These are phyloP conservation scores for Trichoderma hamatum DNA, from an alignment of 2,329 filamentous ascomycete genomes.

Conservation along the genomic window DNA sequence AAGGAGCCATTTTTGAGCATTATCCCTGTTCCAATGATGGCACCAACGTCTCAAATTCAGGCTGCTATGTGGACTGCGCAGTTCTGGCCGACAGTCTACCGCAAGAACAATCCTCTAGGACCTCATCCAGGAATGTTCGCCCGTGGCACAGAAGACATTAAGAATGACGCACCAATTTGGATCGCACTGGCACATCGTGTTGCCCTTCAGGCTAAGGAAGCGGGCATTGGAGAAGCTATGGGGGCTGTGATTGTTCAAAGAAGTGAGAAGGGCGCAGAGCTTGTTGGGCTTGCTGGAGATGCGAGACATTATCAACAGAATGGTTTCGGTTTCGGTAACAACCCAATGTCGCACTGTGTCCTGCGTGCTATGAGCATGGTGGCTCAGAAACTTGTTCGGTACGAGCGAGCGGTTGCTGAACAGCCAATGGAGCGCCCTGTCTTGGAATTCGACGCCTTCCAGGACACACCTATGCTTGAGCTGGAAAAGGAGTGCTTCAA, in stretches of 20 bases:
- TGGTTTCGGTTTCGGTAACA: conserved; percentile 56
- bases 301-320: conserved; percentile 67
- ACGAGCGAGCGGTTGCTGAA: conserved; percentile 51
- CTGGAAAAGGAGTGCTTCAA: conserved; percentile 66
- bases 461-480: conserved; percentile 68
- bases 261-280: conserved; percentile 51
- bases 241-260: conserved; percentile 78
- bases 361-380: conserved; percentile 84
- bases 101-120: conserved; percentile 84
- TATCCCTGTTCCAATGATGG: conserved; percentile 70
- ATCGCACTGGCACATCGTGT: conserved; percentile 68
- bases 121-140: conserved; percentile 77
- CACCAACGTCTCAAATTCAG: conserved; percentile 76
- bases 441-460: conserved; percentile 64
- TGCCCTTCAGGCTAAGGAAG: conserved; percentile 59
- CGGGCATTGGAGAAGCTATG: conserved; percentile 67
- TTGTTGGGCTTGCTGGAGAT: conserved; percentile 77
- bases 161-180: conserved; percentile 64
- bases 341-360: conserved; percentile 77
- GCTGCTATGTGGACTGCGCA: conserved; percentile 72
- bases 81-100: conserved; percentile 85
- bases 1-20: conserved; percentile 60
- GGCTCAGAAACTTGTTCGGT: conserved; percentile 65
- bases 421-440: conserved; percentile 43
- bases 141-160: conserved; percentile 70